Percentiles rank a stretch among this genome's conserved stretches.
Evolutionary conservation across 371 early-diverging fungal species (phyloP).

Genomic region (Dinochytrium kinnereticum): DNA sequence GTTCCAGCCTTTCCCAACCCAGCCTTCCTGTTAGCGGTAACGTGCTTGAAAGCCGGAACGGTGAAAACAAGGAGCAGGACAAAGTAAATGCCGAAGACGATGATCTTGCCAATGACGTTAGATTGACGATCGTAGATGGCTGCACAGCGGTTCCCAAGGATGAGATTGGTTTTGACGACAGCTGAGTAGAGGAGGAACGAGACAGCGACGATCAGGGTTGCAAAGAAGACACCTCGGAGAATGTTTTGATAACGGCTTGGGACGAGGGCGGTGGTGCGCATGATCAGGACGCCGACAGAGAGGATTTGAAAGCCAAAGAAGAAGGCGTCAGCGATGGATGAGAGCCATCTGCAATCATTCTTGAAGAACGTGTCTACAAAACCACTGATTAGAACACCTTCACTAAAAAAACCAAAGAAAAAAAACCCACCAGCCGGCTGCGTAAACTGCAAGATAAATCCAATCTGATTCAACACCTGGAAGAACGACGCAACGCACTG

Average conservation of each 20-base stretch:
- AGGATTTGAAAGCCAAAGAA: not conserved
- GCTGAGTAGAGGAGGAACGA: not conserved
- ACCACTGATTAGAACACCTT: too few species aligned
- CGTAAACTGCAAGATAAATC: not conserved
- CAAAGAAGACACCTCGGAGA: not conserved
- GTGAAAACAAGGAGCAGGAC: not conserved
- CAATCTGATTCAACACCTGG: not conserved
- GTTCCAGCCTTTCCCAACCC: not conserved
- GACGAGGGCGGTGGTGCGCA: not conserved
- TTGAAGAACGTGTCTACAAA: not conserved
- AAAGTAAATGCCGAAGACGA: not conserved
- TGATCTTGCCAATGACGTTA: conserved; percentile 6
- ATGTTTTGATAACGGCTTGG: not conserved
- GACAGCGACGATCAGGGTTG: not conserved
- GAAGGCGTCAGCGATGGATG: not conserved
- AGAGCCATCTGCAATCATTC: not conserved
- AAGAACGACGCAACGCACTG: not conserved
- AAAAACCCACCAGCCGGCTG: not conserved
- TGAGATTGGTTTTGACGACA: not conserved
- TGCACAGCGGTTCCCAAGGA: not conserved
- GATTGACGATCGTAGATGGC: not conserved
- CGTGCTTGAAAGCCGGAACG: not conserved
- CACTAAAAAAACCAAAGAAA: too few species aligned
- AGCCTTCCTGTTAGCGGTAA: not conserved
- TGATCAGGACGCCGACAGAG: not conserved